These are phyloP conservation scores for Gnetum montanum DNA, from an alignment of 75 land plant genomes.

Conservation along the genomic window DNA sequence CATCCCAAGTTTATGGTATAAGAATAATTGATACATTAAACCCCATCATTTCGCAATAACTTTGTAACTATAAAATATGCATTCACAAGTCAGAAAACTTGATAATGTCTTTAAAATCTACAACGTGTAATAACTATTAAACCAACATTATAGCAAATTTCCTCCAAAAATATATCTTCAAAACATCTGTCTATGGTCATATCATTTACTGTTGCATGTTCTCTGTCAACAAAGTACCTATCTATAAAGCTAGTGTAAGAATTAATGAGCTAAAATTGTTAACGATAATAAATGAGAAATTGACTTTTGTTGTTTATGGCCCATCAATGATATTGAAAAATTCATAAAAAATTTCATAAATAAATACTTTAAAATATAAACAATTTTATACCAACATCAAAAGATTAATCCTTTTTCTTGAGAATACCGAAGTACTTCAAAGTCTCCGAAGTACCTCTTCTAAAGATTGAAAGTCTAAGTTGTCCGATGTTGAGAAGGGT, in stretches of 20 bases:
- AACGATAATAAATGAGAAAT: no score
- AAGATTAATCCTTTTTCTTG: slow-evolving; percentile 64
- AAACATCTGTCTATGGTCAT: slow-evolving; percentile 52
- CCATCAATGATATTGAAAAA: no score
- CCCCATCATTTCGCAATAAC: no score
- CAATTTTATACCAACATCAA: slow-evolving; percentile 68
- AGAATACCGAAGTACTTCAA: slow-evolving; percentile 72
- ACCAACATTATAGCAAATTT: slow-evolving; percentile 65
- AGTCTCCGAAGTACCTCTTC: slow-evolving; percentile 61
- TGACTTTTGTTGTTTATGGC: no score
- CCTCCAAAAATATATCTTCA: slow-evolving; percentile 64
- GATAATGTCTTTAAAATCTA: no score
- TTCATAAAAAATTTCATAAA: no score
- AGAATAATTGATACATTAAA: slow-evolving; percentile 41
- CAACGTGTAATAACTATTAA: no score
- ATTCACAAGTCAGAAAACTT: no score
- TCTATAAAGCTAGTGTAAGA: slow-evolving; percentile 34
- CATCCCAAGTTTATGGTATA: slow-evolving; percentile 89
- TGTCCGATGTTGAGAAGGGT: slow-evolving; percentile 81
- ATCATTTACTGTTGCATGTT: slow-evolving; percentile 82
- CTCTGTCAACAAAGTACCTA: slow-evolving; percentile 93
- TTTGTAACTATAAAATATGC: no score
- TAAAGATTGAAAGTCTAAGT: slow-evolving; percentile 82
- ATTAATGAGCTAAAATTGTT: no score
- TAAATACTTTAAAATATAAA: no score